Percentiles rank a stretch among this genome's conserved stretches.
Conservation (phyloP, 129 eudicot genomes). For the Pseudognaphalium luteoalbum region DNA sequence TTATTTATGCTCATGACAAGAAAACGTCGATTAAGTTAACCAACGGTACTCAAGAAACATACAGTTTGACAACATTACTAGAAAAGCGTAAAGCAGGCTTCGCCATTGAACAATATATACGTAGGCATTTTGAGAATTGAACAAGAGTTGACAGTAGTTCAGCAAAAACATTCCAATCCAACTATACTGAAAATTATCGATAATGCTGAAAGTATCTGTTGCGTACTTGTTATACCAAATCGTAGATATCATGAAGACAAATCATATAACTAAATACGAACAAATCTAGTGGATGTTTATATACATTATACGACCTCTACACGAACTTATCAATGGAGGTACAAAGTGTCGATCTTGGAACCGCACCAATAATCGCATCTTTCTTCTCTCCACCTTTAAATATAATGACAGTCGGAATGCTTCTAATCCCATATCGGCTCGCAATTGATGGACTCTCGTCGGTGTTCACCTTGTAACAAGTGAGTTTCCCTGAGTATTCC, state of each 20-base stretch:
- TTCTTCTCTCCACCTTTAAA: conserved; percentile 92
- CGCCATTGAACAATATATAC: neutral
- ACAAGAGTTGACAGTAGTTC: conserved; percentile 10
- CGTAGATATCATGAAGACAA: conserved; percentile 24
- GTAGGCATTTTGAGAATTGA: conserved; percentile 1
- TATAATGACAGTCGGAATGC: conserved; percentile 90
- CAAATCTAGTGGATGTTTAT: conserved; percentile 26
- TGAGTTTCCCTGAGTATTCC: conserved; percentile 75
- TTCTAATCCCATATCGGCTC: conserved; percentile 74
- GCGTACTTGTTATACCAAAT: conserved; percentile 29
- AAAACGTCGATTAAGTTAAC: neutral
- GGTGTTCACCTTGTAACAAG: conserved; percentile 83
- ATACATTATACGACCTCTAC: conserved; percentile 36
- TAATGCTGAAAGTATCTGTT: conserved; percentile 18
- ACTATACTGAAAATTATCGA: conserved; percentile 47
- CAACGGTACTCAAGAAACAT: neutral
- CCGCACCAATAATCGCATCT: conserved; percentile 95
- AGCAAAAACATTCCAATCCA: conserved; percentile 32
- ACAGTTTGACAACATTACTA: conserved; percentile 5
- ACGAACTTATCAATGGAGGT: conserved; percentile 73
- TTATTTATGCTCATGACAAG: neutral
- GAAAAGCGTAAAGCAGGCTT: neutral
- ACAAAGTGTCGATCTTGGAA: conserved; percentile 67
- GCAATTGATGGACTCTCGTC: conserved; percentile 83
- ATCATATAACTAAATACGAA: conserved; percentile 23